Base-by-base conservation (phyloP, 108 stramenopile genomes). In the Hondaea fermentalgiana region DNA sequence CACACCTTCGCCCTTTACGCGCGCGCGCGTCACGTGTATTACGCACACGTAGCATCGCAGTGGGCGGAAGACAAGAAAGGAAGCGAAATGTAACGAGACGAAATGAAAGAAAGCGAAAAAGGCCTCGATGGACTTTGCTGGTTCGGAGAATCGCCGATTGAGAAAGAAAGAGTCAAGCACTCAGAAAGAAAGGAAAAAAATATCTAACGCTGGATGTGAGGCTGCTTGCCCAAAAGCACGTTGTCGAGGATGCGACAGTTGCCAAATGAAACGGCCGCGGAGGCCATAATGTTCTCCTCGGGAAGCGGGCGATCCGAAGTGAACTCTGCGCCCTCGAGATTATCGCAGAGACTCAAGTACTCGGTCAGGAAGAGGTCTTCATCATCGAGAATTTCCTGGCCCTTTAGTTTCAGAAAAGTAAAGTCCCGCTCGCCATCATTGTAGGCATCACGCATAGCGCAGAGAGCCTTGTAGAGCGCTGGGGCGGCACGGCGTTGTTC, bases 401-500 rank as follows among this genome's bases (percentile, higher is more conserved):
- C 76, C 49, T 12, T 83, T 23, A 45, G 76, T 28, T 83, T 83
- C 14, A 83, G 76, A 23, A 47, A 28, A 23, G 45, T 47, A 53
- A 53, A 83, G 76, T 83, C 49, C 14, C 51, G 45, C 76, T 83
- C 76, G 19, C 76, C 76, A 47, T 28, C 76, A 23, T 83, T 23
- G 28, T 83, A 83, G 51, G 76, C 76, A 2, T 83, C 17, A 6
- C 51, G 42, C 58, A 88, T 91, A 5, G 94, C 92, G 57, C 89
- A 90, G 60, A 99, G 89, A 14, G 97, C 91, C 88, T 89, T 71
- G 89, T 97, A 96, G 28, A 99, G 76, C 23, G 96, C 87, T 3
- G 96, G 93, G 43, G 98, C 98, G 21, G 93, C 95, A 19, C 55
- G 44, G 88, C 98, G 93, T 91, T 98, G 96, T 42, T 93, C 92